Evolutionary conservation across 306 rosid species (phyloP).

Genomic region (Pyrus betulifolia): DNA sequence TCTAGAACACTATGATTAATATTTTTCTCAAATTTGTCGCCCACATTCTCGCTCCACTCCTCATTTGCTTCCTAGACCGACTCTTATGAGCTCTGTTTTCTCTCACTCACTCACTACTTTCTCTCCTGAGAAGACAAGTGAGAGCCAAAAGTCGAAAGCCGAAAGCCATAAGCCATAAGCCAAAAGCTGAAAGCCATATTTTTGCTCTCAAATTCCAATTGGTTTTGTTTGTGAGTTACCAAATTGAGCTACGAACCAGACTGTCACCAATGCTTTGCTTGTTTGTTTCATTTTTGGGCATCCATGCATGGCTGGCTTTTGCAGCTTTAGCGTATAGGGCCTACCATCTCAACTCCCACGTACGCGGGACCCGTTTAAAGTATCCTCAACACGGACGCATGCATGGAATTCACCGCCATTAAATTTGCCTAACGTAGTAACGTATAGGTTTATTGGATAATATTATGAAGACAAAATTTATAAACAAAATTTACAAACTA

Average conservation of each 20-base stretch:
- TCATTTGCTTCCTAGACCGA: slow-evolving; percentile 41
- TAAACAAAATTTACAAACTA: too few relatives aligned
- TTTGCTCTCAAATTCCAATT: slow-evolving; percentile 24
- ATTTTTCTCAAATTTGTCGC: slow-evolving; percentile 26
- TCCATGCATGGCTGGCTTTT: slow-evolving; percentile 12
- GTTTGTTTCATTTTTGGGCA: slow-evolving; percentile 28
- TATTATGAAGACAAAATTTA: too few relatives aligned
- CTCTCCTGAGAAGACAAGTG: background rate
- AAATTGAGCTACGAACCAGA: slow-evolving; percentile 20
- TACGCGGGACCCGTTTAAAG: slow-evolving; percentile 3
- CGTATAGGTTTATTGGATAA: background rate
- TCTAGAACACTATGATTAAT: slow-evolving; percentile 37
- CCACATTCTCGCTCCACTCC: slow-evolving; percentile 67
- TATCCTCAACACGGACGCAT: background rate
- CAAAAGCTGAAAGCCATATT: background rate
- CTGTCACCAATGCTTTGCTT: slow-evolving; percentile 23
- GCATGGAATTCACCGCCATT: background rate
- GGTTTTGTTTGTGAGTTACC: slow-evolving; percentile 11
- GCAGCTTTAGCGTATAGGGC: slow-evolving; percentile 1
- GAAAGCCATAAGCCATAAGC: background rate
- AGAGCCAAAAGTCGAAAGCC: background rate
- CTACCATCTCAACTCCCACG: background rate
- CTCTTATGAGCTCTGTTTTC: slow-evolving; percentile 29
- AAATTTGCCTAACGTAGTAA: background rate
- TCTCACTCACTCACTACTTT: slow-evolving; percentile 15